Evolutionary conservation across 2,329 filamentous ascomycete genomes (phyloP), one percentile per base, ranked within the genome.

Genomic region (Pseudocercospora fijiensis): DNA sequence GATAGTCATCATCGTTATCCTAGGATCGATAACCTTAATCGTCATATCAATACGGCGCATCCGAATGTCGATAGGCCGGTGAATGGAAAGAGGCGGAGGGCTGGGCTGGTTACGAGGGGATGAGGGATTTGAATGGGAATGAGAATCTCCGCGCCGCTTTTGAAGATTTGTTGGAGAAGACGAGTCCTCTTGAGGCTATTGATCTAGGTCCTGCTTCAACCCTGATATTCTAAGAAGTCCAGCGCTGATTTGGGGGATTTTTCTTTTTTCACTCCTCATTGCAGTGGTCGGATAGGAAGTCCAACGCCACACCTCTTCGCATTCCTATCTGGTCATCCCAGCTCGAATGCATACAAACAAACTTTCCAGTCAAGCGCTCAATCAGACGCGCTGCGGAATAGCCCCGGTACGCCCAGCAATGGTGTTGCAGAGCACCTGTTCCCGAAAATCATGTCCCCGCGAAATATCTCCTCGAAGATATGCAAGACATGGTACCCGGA

Each of bases 401-500:
- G 1, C 83, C 83, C 84, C 83, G 85, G 70, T 85, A 85, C 1
- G 83, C 85, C 83, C 83, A 85, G 62, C 81, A 82, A 68, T 81
- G 79, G 69, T 85, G 83, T 77, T 78, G 81, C 67, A 85, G 66
- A 0, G 78, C 78, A 1, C 83, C 83, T 85, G 24, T 83, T 85
- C 80, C 59, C 84, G 79, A 2, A 75, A 71, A 69, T 85, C 78
- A 57, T 77, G 77, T 3, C 66, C 76, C 82, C 82, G 9, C 75
- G 72, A 58, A 78, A 83, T 2, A 59, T 67, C 0, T 82, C 83
- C 49, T 76, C 68, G 47, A 79, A 83, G 43, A 83, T 72, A 52
- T 82, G 78, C 11, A 85, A 65, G 5, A 83, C 76, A 61, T 82
- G 73, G 70, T 0, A 75, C 62, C 77, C 77, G 0, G 74, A 70